Percentiles rank a stretch among this genome's conserved stretches.
phyloP scores from a whole-genome alignment of 2,329 filamentous ascomycete genomes.

The Sarocladium kiliense region DNA sequence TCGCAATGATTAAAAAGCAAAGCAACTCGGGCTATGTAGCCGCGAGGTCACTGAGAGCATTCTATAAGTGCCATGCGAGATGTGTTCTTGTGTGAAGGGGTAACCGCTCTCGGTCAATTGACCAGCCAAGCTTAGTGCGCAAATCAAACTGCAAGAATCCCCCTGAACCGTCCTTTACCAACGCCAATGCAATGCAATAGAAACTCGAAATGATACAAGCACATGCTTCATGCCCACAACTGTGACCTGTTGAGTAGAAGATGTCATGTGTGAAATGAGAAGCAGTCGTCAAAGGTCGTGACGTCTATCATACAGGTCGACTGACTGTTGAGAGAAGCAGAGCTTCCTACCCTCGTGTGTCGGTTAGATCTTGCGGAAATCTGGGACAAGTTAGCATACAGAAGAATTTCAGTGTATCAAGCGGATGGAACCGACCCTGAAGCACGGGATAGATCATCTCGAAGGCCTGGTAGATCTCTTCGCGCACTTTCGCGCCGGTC shows the following conservation, averaged over 20 bases:
- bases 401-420: background rate
- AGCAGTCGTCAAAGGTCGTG: constrained; percentile 44
- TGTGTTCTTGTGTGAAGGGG: constrained; percentile 1
- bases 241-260: background rate
- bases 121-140: background rate
- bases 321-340: background rate
- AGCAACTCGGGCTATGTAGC: background rate
- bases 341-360: background rate
- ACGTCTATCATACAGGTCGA: constrained; percentile 39
- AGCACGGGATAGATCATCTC: constrained; percentile 97
- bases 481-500: constrained; percentile 94
- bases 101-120: background rate
- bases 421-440: constrained; percentile 56
- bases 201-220: constrained; percentile 34
- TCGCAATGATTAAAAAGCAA: constrained; percentile 5
- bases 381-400: constrained; percentile 22
- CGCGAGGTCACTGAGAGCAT: background rate
- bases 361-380: constrained; percentile 57
- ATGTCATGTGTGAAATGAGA: constrained; percentile 16
- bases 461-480: constrained; percentile 96
- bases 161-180: constrained; percentile 31
- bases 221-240: constrained; percentile 10
- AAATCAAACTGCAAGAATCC: constrained; percentile 15
- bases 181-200: constrained; percentile 56
- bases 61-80: constrained; percentile 9